Evolutionary conservation across 371 early-diverging fungal species (phyloP), one percentile per base, ranked within the genome.

Genomic region (Mucor irregularis): DNA sequence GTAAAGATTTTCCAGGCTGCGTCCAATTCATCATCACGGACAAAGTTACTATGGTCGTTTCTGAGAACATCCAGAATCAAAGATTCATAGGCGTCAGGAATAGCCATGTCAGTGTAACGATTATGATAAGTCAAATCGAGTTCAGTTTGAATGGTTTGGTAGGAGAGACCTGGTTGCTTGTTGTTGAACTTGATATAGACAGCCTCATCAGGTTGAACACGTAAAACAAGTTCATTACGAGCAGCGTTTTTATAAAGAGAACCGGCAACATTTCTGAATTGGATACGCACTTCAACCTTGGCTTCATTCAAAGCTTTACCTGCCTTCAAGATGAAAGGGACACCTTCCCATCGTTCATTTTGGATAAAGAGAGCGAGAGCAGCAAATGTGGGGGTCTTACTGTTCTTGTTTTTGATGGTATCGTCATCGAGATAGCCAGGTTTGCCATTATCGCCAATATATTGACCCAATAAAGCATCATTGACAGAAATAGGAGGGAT

Each of bases 1-100:
- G 98, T 98, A 69, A 98, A 97, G 34, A 98, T 95, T 62, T 88
- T 87, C 98, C 98, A 98, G 2, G 98, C 96, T 24, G 88, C 93
- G 40, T 93, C 92, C 19, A 98, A 71, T 76, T 98, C 98, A 68
- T 98, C 98, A 66, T 90, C 89, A 31, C 98, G 87, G 26, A 98
- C 97, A 88, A 98, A 97, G 82, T 98, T 97, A 53, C 92, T 85
- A 66, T 94, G 94, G 59, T 98, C 97, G 14, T 91, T 92, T 29
- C 87, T 82, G 29, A 98, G 66, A 1, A 89, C 88, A 61, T 98
- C 98, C 25, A 98, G 73, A 49, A 98, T 89, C 24, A 98, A 77
- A 5, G 92, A 83, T 60, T 95, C 97, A 71, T 98, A 98, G 8
- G 98, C 98, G 61, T 98, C 98, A 19, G 98, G 98, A 54, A 98